These are phyloP conservation scores for Blastobotrys niveus DNA, from an alignment of 1,139 yeast genomes.

Conservation along the genomic window DNA sequence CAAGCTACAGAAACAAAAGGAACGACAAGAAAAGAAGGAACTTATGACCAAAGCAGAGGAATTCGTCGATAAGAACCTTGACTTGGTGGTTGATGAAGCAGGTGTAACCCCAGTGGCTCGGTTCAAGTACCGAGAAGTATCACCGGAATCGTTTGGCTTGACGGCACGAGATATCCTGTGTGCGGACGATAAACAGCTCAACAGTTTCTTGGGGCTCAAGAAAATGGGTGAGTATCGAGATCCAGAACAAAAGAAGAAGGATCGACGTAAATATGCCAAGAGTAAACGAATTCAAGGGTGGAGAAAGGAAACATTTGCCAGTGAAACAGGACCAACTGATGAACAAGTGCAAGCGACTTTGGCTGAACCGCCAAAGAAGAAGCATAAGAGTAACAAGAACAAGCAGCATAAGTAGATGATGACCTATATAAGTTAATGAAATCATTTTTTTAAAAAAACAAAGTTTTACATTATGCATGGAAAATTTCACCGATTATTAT, in stretches of 20 bases:
- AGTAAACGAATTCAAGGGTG: conserved; percentile 79
- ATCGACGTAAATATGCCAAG: conserved; percentile 78
- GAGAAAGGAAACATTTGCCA: conserved; percentile 76
- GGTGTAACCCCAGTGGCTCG: conserved; percentile 44
- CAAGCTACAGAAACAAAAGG: conserved; percentile 48
- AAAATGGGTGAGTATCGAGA: conserved; percentile 91
- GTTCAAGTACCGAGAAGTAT: conserved; percentile 88
- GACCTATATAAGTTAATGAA: neutral
- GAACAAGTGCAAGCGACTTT: conserved; percentile 19
- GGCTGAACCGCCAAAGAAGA: neutral
- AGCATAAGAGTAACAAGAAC: conserved; percentile 15
- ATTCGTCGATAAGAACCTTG: conserved; percentile 54
- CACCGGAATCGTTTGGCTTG: conserved; percentile 89
- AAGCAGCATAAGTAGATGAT: neutral
- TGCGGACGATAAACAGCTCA: conserved; percentile 84
- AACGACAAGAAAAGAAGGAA: conserved; percentile 57
- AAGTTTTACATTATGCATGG: neutral
- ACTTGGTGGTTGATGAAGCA: conserved; percentile 31
- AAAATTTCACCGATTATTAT: neutral
- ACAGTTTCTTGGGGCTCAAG: conserved; percentile 78
- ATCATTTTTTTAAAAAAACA: neutral
- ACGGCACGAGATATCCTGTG: conserved; percentile 78
- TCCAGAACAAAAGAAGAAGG: conserved; percentile 64
- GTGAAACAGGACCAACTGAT: conserved; percentile 52
- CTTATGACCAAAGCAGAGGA: conserved; percentile 64